These are phyloP conservation scores for Radiomyces spectabilis DNA, from an alignment of 192 early-diverging fungal genomes.

Conservation along the genomic window DNA sequence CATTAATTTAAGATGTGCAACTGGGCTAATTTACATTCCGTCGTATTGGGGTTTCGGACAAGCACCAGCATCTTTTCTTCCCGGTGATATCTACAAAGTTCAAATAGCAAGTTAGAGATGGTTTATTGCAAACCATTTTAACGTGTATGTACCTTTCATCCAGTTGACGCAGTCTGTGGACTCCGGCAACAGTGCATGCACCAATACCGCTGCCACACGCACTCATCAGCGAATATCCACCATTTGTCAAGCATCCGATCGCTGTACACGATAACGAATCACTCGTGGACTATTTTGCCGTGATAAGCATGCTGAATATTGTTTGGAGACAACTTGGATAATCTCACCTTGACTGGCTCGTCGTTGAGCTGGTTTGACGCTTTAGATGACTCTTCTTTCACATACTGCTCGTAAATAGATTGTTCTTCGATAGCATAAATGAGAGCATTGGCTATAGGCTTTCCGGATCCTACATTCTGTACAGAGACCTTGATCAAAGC, in stretches of 20 bases:
- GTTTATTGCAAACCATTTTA: no score
- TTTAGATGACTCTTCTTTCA: no score
- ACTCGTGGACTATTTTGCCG: no score
- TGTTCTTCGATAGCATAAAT: not conserved
- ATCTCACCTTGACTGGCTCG: no score
- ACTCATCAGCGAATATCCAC: conserved; percentile 54
- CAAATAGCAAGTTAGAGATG: not conserved
- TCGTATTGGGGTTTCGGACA: conserved; percentile 1
- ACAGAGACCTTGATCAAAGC: not conserved
- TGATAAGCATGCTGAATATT: no score
- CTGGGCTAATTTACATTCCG: not conserved
- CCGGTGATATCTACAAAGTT: conserved; percentile 4
- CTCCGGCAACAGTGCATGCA: conserved; percentile 47
- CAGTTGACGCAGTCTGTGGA: no score
- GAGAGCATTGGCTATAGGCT: not conserved
- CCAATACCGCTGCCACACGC: conserved; percentile 62
- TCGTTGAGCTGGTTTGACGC: no score
- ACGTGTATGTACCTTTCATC: no score
- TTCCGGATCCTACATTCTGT: not conserved
- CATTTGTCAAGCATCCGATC: conserved; percentile 71
- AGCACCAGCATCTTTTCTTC: conserved; percentile 10
- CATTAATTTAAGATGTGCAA: conserved; percentile 8
- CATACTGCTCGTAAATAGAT: no score
- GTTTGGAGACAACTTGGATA: no score
- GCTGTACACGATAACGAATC: conserved; percentile 7